phyloP scores from a whole-genome alignment of 2,329 filamentous ascomycete species.

The Ceratocystis cubensis region DNA sequence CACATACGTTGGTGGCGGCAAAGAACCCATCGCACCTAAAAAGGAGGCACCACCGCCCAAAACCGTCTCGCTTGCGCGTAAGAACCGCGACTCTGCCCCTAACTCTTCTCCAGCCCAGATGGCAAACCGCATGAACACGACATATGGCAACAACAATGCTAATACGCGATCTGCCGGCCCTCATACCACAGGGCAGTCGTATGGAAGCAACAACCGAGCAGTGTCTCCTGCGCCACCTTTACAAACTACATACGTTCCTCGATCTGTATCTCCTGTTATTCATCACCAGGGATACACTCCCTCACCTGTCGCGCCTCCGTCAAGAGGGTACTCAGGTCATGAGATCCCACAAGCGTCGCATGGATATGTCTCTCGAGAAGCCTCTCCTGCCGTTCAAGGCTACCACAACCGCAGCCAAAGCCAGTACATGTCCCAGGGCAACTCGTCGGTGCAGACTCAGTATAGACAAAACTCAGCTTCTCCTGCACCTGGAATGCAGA shows the following conservation, averaged over 20 bases:
- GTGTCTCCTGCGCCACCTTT: constrained; percentile 15
- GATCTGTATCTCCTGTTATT: constrained; percentile 20
- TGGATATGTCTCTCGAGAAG: constrained; percentile 22
- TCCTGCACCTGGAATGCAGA: constrained; percentile 27
- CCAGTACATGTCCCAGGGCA: constrained; percentile 23
- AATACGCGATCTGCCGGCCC: constrained; percentile 4
- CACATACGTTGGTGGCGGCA: constrained; percentile 37
- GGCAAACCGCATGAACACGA: constrained; percentile 14
- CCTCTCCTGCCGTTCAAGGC: constrained; percentile 28
- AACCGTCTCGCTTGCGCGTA: constrained; percentile 16
- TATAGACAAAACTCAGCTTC: constrained; percentile 25
- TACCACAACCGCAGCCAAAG: constrained; percentile 20
- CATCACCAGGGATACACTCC: constrained; percentile 1
- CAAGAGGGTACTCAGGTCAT: constrained; percentile 22
- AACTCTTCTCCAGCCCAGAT: constrained; percentile 11
- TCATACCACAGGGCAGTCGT: neutral
- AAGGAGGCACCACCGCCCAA: constrained; percentile 23
- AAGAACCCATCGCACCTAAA: constrained; percentile 29
- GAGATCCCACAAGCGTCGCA: constrained; percentile 25
- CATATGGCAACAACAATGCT: constrained; percentile 14
- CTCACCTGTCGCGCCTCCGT: neutral
- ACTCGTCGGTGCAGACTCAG: constrained; percentile 27
- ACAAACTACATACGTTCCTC: constrained; percentile 15
- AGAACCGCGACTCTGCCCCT: neutral
- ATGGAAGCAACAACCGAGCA: constrained; percentile 15